Evolutionary conservation across 495 filamentous ascomycete genomes (phyloP), one percentile per base, ranked within the genome.

Genomic region (Haplographium delicatum): DNA sequence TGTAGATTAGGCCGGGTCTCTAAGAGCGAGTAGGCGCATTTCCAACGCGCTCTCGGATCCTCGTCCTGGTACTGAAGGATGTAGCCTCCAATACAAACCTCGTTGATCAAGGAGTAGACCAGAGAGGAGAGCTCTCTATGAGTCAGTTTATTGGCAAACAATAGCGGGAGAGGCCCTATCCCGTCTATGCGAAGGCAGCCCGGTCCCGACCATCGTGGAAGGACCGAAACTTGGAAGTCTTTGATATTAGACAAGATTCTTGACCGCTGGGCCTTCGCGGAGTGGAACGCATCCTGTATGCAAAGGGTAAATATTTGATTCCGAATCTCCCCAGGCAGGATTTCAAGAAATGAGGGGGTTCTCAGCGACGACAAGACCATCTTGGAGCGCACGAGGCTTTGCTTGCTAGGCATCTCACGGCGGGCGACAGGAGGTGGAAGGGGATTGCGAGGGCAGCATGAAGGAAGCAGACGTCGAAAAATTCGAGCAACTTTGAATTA

Each of bases 261-360:
- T 28, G 20, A 3, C n/a, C 30, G n/a, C n/a, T n/a, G n/a, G 15
- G 13, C n/a, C 19, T 56, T 51, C 15, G 42, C 3, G 19, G 3
- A 5, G 19, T 42, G 41, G 2, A 51, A 34, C 8, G 53, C 47
- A 5, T 26, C 15, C 0, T 30, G 5, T 19, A 56, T 56, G 35
- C 47, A 56, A n/a, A 41, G 1, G 19, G 51, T 43, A 35, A 47
- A 51, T 9, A 56, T 56, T 30, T 51, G 34, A 15, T 56, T 56
- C 16, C 53, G 47, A 13, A 56, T 56, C 24, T 56, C 53, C 5
- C 53, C 53, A 13, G 53, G 53, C 10, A 56, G 22, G 6, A 31
- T 24, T 31, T 26, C 28, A 25, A 56, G n/a, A n/a, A n/a, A n/a
- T n/a, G n/a, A n/a, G n/a, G n/a, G n/a, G n/a, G n/a, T n/a, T n/a